Conservation (phyloP, 176 grass and related monocot species). For the Avena insularis region DNA sequence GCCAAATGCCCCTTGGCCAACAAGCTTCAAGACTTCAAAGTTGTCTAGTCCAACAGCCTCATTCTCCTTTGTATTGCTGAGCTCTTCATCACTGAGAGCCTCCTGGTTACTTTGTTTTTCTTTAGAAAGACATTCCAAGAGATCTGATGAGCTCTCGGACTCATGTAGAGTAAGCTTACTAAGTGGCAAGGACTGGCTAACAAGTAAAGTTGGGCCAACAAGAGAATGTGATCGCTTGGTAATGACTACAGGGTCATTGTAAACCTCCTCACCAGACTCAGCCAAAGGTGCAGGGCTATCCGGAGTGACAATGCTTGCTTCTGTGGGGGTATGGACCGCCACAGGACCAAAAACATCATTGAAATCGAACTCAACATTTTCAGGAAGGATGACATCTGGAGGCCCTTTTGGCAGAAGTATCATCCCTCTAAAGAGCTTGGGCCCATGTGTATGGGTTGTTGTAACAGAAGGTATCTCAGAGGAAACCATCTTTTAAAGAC, state of each 20-base stretch:
- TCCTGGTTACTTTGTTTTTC: conserved; percentile 55
- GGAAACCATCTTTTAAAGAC: conserved; percentile 81
- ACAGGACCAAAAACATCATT: conserved; percentile 90
- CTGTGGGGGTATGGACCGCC: conserved; percentile 60
- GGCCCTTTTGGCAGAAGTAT: conserved; percentile 82
- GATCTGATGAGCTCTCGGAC: conserved; percentile 66
- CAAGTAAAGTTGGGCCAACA: conserved; percentile 78
- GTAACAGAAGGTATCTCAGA: conserved; percentile 58
- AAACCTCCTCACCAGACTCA: conserved; percentile 68
- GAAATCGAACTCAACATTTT: conserved; percentile 94
- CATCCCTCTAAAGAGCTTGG: conserved; percentile 63
- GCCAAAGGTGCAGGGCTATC: conserved; percentile 56
- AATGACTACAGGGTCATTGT: conserved; percentile 81
- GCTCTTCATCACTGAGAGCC: conserved; percentile 51
- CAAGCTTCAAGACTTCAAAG: conserved; percentile 95
- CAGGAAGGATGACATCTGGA: conserved; percentile 76
- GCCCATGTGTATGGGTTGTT: conserved; percentile 46
- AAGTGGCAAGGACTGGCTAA: conserved; percentile 75
- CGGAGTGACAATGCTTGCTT: conserved; percentile 56
- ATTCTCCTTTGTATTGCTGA: conserved; percentile 53
- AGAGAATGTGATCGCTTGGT: conserved; percentile 90
- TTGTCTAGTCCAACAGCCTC: conserved; percentile 79
- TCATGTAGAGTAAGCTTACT: conserved; percentile 75
- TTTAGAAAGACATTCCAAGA: conserved; percentile 66
- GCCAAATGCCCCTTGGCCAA: conserved; percentile 97